A percentile compares a stretch with the other conserved stretches of the same genome.
Evolutionary conservation across 805 yeast genomes (phyloP).

Genomic region (Yarrowia deformans): DNA sequence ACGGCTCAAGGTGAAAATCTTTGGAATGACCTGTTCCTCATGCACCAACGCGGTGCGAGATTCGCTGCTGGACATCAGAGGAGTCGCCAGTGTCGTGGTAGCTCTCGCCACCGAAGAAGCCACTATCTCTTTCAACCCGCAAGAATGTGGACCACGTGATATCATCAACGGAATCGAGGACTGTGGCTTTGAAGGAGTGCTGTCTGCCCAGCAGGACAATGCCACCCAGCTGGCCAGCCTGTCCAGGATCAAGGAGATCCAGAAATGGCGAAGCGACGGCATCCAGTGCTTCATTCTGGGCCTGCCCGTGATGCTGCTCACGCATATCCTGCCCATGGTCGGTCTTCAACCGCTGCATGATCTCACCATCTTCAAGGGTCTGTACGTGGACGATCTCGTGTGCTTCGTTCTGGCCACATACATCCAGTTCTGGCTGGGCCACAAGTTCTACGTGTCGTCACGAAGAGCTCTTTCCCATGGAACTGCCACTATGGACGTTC

Average conservation of each 20-base stretch:
- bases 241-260: constrained; percentile 72
- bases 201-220: constrained; percentile 59
- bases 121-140: constrained; percentile 59
- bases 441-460: constrained; percentile 69
- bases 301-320: constrained; percentile 59
- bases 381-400: constrained; percentile 68
- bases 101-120: constrained; percentile 64
- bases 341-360: constrained; percentile 52
- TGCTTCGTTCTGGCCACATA: constrained; percentile 65
- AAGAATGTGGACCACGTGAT: constrained; percentile 64
- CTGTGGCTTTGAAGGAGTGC: constrained; percentile 62
- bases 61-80: constrained; percentile 56
- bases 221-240: constrained; percentile 73
- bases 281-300: constrained; percentile 58
- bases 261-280: constrained; percentile 70
- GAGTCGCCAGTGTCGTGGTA: constrained; percentile 60
- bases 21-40: constrained; percentile 69
- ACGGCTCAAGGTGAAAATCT: constrained; percentile 52
- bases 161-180: constrained; percentile 62
- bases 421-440: constrained; percentile 73
- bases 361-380: constrained; percentile 53
- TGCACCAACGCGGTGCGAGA: constrained; percentile 60
- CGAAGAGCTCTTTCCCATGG: constrained; percentile 69
- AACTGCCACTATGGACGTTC: constrained; percentile 89
- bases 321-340: constrained; percentile 53